phyloP scores from a whole-genome alignment of 495 filamentous ascomycete species.

The Penicillium mononematosum region DNA sequence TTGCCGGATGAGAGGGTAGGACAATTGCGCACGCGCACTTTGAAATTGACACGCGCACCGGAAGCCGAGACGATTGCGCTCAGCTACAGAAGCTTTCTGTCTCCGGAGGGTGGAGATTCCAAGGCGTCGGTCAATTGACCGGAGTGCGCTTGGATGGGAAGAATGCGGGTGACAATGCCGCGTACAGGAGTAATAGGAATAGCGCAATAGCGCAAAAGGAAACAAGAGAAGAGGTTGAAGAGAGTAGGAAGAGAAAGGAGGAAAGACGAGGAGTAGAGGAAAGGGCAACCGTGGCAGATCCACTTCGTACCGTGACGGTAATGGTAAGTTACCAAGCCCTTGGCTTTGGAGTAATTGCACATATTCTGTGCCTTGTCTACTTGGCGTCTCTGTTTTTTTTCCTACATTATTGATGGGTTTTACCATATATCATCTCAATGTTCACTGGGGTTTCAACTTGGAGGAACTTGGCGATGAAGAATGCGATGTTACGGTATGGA shows the following conservation, averaged over 20 bases:
- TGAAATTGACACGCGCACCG: conserved; percentile 16
- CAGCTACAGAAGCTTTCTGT: conserved; percentile 7
- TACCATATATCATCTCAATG: too few relatives aligned
- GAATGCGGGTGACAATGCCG: not conserved
- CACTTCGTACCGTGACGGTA: conserved; percentile 11
- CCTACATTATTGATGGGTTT: too few relatives aligned
- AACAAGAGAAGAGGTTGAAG: conserved; percentile 23
- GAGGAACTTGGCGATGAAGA: not conserved
- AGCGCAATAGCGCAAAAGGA: conserved; percentile 17
- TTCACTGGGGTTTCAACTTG: too few relatives aligned
- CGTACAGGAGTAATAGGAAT: not conserved
- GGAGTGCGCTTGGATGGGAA: not conserved
- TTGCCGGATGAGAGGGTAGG: conserved; percentile 10
- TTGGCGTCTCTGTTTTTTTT: not conserved
- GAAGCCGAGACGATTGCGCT: conserved; percentile 13
- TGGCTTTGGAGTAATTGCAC: conserved; percentile 4
- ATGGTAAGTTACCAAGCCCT: conserved; percentile 15
- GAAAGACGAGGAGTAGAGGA: conserved; percentile 30
- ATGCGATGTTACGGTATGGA: not conserved
- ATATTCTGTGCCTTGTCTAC: not conserved
- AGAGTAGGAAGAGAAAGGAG: conserved; percentile 22
- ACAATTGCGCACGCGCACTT: conserved; percentile 20
- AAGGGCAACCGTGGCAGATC: conserved; percentile 20
- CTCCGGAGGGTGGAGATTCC: not conserved
- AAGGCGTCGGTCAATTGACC: conserved; percentile 2